Conservation (phyloP, 257 asterid species). For the Galeopsis tetrahit region DNA sequence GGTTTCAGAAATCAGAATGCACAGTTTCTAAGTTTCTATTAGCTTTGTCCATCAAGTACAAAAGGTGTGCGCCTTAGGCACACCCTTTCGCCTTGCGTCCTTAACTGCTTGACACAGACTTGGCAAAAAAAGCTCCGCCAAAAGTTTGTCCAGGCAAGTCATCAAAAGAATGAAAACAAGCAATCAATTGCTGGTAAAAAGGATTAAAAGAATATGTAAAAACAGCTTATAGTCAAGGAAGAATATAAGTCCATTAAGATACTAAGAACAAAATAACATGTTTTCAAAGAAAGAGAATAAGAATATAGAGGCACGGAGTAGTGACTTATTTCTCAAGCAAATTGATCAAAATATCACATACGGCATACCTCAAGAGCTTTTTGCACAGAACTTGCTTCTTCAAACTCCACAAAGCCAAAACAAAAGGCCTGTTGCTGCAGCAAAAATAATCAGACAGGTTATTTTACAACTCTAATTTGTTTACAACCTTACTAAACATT, state of each 20-base stretch:
- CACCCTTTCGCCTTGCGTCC: too few relatives aligned
- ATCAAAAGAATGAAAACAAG: background rate
- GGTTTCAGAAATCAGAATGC: too few relatives aligned
- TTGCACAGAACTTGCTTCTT: constrained; percentile 63
- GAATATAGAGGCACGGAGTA: background rate
- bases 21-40: too few relatives aligned
- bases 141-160: background rate
- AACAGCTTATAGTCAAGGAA: background rate
- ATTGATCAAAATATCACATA: constrained; percentile 37
- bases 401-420: constrained; percentile 84
- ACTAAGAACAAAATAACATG: background rate
- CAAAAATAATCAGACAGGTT: constrained; percentile 10
- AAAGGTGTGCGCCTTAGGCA: too few relatives aligned
- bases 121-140: background rate
- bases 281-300: background rate
- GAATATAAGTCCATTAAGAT: background rate
- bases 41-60: too few relatives aligned
- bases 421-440: constrained; percentile 63
- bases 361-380: constrained; percentile 76
- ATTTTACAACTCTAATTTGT: constrained; percentile 25
- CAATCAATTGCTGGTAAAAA: background rate
- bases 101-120: background rate
- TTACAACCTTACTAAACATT: background rate
- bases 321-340: background rate
- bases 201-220: background rate